These are phyloP conservation scores for Plantago lanceolata DNA, from an alignment of 305 asterid genomes.

Conservation along the genomic window DNA sequence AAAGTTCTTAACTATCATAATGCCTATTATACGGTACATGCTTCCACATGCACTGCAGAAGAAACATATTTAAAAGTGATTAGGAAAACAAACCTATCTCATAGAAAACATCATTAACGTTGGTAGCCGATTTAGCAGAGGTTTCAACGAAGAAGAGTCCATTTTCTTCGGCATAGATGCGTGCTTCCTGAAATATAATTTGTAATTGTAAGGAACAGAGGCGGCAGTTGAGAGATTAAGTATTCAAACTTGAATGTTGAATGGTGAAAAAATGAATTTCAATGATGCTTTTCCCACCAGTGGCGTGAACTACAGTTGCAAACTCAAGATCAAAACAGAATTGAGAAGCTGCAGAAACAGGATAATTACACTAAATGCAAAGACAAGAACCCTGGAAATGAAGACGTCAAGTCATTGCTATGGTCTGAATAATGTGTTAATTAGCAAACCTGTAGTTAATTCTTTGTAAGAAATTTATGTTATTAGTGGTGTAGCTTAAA, in stretches of 20 bases:
- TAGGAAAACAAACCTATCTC: conserved; percentile 60
- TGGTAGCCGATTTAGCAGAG: conserved; percentile 81
- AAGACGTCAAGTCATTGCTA: too few relatives aligned
- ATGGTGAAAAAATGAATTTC: conserved; percentile 2
- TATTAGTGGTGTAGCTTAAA: too few relatives aligned
- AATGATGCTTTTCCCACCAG: too few relatives aligned
- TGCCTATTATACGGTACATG: background rate
- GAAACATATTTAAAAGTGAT: conserved; percentile 8
- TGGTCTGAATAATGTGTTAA: too few relatives aligned
- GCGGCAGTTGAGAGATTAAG: background rate
- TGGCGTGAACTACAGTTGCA: too few relatives aligned
- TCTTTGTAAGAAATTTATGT: too few relatives aligned
- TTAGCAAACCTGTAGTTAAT: too few relatives aligned
- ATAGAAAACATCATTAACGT: conserved; percentile 71
- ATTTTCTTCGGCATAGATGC: conserved; percentile 71
- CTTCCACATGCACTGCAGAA: conserved; percentile 15
- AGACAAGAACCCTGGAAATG: too few relatives aligned
- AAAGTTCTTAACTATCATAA: too few relatives aligned
- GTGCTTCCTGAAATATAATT: conserved; percentile 57
- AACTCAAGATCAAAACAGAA: too few relatives aligned
- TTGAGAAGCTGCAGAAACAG: too few relatives aligned
- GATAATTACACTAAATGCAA: too few relatives aligned
- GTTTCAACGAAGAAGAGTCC: conserved; percentile 84
- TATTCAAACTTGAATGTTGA: conserved; percentile 8
- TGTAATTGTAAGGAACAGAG: conserved; percentile 14